Evolutionary conservation across 768 basidiomycete genomes (phyloP).

Genomic region (Leccinellum luteum): DNA sequence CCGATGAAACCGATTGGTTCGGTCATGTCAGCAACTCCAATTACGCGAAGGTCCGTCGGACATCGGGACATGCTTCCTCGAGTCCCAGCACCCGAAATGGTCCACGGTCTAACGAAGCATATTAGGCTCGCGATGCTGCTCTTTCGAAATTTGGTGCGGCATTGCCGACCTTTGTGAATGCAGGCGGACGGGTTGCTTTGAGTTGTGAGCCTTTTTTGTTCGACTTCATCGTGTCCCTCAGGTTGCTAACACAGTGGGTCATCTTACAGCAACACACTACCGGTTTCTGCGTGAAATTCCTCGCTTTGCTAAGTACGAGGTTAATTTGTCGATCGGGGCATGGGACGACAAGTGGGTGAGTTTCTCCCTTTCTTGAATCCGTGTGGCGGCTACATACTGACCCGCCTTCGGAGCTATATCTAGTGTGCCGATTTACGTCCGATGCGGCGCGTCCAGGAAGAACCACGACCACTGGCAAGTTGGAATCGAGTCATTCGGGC

Average conservation of each 20-base stretch:
- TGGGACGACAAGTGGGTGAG: conserved; percentile 21
- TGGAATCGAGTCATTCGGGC: neutral
- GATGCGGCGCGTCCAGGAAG: no score
- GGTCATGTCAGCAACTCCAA: conserved; percentile 16
- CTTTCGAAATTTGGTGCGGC: conserved; percentile 9
- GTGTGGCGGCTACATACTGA: neutral
- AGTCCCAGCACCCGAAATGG: neutral
- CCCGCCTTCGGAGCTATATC: conserved; percentile 10
- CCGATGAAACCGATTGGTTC: conserved; percentile 18
- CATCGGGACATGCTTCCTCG: neutral
- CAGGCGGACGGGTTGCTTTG: conserved; percentile 7
- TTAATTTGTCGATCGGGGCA: conserved; percentile 13
- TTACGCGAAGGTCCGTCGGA: conserved; percentile 18
- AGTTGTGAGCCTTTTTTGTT: neutral
- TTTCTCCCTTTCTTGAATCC: neutral
- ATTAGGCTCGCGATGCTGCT: conserved; percentile 15
- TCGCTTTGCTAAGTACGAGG: conserved; percentile 12
- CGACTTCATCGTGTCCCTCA: neutral
- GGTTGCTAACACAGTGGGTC: neutral
- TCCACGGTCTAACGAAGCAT: neutral
- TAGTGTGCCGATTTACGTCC: conserved; percentile 12
- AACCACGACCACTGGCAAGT: neutral
- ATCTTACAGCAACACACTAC: conserved; percentile 12
- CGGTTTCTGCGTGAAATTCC: conserved; percentile 19
- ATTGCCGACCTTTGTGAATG: conserved; percentile 12